phyloP scores from a whole-genome alignment of 305 asterid species.

The Fraxinus paxiana region DNA sequence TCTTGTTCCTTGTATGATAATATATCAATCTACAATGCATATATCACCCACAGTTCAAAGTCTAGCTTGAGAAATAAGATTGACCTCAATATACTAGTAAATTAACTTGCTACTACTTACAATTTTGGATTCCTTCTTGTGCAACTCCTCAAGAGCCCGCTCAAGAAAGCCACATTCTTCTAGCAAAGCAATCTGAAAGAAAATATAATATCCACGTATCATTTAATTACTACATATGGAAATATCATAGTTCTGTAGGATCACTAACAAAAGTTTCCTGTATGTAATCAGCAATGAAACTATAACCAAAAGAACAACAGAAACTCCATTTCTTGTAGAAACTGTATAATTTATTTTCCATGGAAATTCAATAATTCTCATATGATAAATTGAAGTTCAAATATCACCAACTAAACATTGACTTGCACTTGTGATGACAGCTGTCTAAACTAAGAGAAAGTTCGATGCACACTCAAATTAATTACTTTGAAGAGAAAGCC shows the following conservation, averaged over 20 bases:
- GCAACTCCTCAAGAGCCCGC: conserved; percentile 92
- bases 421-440: neutral
- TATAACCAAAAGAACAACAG: conserved; percentile 11
- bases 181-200: conserved; percentile 38
- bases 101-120: conserved; percentile 46
- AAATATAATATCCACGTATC: neutral
- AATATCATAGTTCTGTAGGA: conserved; percentile 19
- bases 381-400: neutral
- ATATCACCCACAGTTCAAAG: conserved; percentile 8
- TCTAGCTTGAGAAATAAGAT: conserved; percentile 1
- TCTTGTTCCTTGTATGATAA: conserved; percentile 47
- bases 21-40: conserved; percentile 40
- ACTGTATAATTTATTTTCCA: neutral
- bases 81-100: conserved; percentile 1
- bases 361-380: conserved; percentile 11
- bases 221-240: conserved; percentile 11
- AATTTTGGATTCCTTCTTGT: conserved; percentile 67
- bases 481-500: neutral
- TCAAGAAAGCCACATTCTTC: conserved; percentile 86
- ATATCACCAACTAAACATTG: neutral
- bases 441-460: neutral
- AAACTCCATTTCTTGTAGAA: neutral
- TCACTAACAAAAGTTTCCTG: conserved; percentile 11
- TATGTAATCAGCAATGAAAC: conserved; percentile 12
- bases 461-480: neutral